phyloP scores from a whole-genome alignment of 2,329 filamentous ascomycete species.

The Aspergillus sp. region DNA sequence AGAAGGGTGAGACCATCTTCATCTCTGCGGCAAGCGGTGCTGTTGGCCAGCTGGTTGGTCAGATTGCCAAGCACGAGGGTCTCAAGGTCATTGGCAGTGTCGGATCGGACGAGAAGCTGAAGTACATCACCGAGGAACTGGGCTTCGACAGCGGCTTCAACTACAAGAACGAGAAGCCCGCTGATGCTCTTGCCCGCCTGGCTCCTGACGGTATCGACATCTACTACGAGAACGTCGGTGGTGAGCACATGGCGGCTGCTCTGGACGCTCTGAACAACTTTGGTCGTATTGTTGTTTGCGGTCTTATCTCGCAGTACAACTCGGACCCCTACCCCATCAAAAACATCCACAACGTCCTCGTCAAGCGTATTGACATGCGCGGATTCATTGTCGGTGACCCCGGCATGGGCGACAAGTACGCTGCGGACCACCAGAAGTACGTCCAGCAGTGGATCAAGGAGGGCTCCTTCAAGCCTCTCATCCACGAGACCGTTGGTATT shows the following conservation, averaged over 20 bases:
- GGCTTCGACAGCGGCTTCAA: conserved; percentile 72
- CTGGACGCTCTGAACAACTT: conserved; percentile 56
- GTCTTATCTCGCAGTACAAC: conserved; percentile 76
- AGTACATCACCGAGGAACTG: conserved; percentile 64
- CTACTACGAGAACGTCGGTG: conserved; percentile 76
- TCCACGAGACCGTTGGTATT: conserved; percentile 65
- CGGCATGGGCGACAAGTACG: conserved; percentile 60
- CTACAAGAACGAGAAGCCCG: conserved; percentile 74
- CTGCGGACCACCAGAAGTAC: conserved; percentile 66
- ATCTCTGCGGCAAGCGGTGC: conserved; percentile 73
- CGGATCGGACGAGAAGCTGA: conserved; percentile 71
- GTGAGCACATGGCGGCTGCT: conserved; percentile 64
- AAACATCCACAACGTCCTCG: conserved; percentile 59
- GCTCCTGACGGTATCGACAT: conserved; percentile 75
- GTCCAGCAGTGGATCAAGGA: conserved; percentile 70
- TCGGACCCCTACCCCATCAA: conserved; percentile 58
- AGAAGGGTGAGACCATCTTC: conserved; percentile 75
- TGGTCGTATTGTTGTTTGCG: conserved; percentile 60
- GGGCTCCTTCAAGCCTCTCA: conserved; percentile 64
- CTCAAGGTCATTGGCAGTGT: conserved; percentile 73
- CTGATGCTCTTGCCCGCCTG: conserved; percentile 61
- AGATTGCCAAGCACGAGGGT: conserved; percentile 75
- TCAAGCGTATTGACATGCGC: conserved; percentile 59
- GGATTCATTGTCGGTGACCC: conserved; percentile 68
- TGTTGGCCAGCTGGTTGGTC: conserved; percentile 75